A percentile compares a stretch with the other conserved stretches of the same genome.
Conservation (phyloP, 148 eudicot species). For the Mesembryanthemum crystallinum region DNA sequence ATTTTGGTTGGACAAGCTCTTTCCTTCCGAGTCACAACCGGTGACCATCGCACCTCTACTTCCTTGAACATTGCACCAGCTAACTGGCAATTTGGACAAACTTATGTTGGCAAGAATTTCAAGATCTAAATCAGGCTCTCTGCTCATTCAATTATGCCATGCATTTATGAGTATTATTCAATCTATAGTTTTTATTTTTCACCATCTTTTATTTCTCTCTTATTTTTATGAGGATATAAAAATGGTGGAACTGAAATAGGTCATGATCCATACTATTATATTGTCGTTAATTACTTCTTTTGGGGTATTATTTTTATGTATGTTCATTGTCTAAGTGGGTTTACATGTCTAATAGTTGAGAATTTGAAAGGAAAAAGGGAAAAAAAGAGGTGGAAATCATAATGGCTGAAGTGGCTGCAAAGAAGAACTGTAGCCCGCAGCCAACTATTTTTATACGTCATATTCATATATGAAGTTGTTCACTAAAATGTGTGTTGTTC, state of each 20-base stretch:
- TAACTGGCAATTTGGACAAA: conserved; percentile 73
- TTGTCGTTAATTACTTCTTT: conserved; percentile 3
- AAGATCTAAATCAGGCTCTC: conserved; percentile 35
- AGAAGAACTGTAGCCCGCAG: conserved; percentile 17
- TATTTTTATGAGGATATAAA: conserved; percentile 21
- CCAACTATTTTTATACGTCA: conserved; percentile 4
- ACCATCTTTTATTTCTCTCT: conserved; percentile 4
- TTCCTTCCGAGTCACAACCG: conserved; percentile 55
- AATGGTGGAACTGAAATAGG: conserved; percentile 7
- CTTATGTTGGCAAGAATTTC: conserved; percentile 74
- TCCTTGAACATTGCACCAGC: conserved; percentile 62
- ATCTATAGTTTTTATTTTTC: background rate
- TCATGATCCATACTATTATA: background rate
- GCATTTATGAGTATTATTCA: background rate
- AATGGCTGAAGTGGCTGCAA: conserved; percentile 22
- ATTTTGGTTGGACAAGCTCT: conserved; percentile 64
- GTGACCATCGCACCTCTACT: conserved; percentile 62
- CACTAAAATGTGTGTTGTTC: background rate
- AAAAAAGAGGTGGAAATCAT: background rate
- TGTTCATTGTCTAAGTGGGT: background rate
- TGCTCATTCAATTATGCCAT: background rate
- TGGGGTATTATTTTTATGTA: background rate
- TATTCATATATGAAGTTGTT: background rate
- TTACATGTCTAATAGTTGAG: background rate
- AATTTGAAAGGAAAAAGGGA: no score